Conservation (phyloP, 2,329 filamentous ascomycete species). For the Chaetomiaceae sp. region DNA sequence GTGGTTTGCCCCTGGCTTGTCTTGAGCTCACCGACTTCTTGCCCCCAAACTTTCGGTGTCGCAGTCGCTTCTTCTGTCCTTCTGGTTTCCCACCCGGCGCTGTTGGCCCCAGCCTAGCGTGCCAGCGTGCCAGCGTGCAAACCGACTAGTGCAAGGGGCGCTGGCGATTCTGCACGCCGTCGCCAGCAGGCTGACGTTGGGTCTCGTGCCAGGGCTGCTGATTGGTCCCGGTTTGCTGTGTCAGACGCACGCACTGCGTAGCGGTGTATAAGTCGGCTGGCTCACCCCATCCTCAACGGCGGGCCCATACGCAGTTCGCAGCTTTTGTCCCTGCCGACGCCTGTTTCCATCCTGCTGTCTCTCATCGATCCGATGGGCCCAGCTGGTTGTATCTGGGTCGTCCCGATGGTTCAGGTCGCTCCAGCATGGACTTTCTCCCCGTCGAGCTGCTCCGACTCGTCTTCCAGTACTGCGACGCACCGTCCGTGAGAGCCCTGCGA, state of each 20-base stretch:
- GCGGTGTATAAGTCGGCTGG: conserved; percentile 12
- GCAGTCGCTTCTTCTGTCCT: conserved; percentile 5
- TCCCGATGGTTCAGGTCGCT: conserved; percentile 9
- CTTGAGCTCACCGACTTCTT: conserved; percentile 31
- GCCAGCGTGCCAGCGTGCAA: neutral
- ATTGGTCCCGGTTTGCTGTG: conserved; percentile 8
- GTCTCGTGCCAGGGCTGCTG: neutral
- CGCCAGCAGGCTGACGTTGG: conserved; percentile 5
- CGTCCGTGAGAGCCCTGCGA: conserved; percentile 37
- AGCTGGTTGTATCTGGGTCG: conserved; percentile 8
- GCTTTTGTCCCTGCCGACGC: neutral
- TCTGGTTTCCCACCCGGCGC: conserved; percentile 5
- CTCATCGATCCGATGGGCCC: conserved; percentile 8
- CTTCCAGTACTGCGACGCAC: conserved; percentile 35
- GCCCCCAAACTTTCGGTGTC: conserved; percentile 22
- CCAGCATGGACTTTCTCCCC: conserved; percentile 28
- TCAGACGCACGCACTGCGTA: conserved; percentile 11
- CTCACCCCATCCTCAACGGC: neutral
- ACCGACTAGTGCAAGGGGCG: conserved; percentile 16
- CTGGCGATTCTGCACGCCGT: conserved; percentile 3
- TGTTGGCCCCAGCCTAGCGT: neutral
- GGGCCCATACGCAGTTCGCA: neutral
- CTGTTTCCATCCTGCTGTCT: neutral
- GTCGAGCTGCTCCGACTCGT: conserved; percentile 33
- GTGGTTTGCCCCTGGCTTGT: conserved; percentile 24